Evolutionary conservation across 2,329 filamentous ascomycete species (phyloP).

Genomic region (Didymellaceae sp.): DNA sequence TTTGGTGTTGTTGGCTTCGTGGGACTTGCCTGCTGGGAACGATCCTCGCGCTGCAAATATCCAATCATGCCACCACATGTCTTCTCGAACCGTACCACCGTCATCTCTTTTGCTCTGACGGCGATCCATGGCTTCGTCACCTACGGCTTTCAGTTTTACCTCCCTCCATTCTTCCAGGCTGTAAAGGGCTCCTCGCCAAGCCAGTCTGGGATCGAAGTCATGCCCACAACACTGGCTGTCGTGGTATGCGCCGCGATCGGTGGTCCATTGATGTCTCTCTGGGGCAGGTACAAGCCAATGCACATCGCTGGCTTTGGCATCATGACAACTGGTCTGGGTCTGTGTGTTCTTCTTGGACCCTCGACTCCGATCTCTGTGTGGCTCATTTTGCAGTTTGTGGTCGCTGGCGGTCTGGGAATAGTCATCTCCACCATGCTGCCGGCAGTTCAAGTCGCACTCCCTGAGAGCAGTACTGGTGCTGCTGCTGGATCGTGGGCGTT

Average conservation of each 20-base stretch:
- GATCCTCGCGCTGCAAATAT: slow-evolving; percentile 34
- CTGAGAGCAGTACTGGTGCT: slow-evolving; percentile 29
- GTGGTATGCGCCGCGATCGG: slow-evolving; percentile 30
- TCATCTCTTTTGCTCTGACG: slow-evolving; percentile 44
- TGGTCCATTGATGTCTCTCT: slow-evolving; percentile 29
- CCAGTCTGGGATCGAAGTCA: slow-evolving; percentile 35
- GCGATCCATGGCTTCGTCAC: slow-evolving; percentile 41
- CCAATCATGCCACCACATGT: slow-evolving; percentile 53
- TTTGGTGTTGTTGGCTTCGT: slow-evolving; percentile 52
- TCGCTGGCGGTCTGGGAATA: slow-evolving; percentile 34
- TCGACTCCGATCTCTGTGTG: slow-evolving; percentile 20
- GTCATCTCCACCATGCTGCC: slow-evolving; percentile 38
- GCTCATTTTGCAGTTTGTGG: slow-evolving; percentile 34
- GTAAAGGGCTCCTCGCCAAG: slow-evolving; percentile 31
- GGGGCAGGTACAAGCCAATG: slow-evolving; percentile 38
- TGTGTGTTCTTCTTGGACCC: slow-evolving; percentile 26
- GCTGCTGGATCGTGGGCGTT: slow-evolving; percentile 39
- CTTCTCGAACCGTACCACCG: slow-evolving; percentile 53
- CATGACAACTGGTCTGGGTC: slow-evolving; percentile 28
- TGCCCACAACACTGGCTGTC: slow-evolving; percentile 35
- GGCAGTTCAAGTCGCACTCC: slow-evolving; percentile 38
- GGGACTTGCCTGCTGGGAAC: slow-evolving; percentile 50
- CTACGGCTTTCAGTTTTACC: slow-evolving; percentile 37
- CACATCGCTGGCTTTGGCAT: slow-evolving; percentile 33
- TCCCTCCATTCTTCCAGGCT: slow-evolving; percentile 40